These are phyloP conservation scores for Populus nigra DNA, from an alignment of 345 rosid genomes.

Conservation along the genomic window DNA sequence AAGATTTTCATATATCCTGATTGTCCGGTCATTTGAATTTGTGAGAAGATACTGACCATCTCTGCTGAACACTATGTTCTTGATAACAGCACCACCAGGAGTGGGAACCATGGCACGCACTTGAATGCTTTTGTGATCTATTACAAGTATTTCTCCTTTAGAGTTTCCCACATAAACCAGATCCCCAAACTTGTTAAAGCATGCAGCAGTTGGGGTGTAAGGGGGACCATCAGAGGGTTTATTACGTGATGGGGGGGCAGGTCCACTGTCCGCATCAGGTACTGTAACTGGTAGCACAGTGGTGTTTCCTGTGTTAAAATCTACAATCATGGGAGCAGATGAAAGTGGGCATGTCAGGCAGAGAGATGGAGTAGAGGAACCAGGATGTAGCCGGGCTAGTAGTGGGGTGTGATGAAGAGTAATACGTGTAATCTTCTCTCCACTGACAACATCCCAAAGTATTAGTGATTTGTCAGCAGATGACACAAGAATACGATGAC, in stretches of 20 bases:
- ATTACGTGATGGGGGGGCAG: slow-evolving; percentile 58
- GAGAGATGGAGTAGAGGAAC: slow-evolving; percentile 69
- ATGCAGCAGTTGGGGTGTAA: slow-evolving; percentile 84
- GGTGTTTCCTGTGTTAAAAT: slow-evolving; percentile 60
- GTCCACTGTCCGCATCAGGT: slow-evolving; percentile 56
- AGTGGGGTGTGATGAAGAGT: slow-evolving; percentile 72
- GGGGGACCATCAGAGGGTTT: slow-evolving; percentile 64
- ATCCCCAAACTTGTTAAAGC: slow-evolving; percentile 94
- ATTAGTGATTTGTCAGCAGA: slow-evolving; percentile 92
- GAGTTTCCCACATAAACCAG: slow-evolving; percentile 91
- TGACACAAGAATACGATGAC: slow-evolving; percentile 86
- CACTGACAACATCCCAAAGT: slow-evolving; percentile 84
- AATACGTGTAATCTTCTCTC: slow-evolving; percentile 62
- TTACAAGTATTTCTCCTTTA: slow-evolving; percentile 87
- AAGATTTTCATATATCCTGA: slow-evolving; percentile 91
- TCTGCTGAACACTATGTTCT: slow-evolving; percentile 85
- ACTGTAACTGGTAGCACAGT: slow-evolving; percentile 65
- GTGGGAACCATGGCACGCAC: slow-evolving; percentile 68
- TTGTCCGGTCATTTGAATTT: slow-evolving; percentile 88
- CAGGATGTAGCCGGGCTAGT: slow-evolving; percentile 84
- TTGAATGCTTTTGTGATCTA: slow-evolving; percentile 63
- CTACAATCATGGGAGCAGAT: slow-evolving; percentile 90
- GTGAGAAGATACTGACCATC: slow-evolving; percentile 87
- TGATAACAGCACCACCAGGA: slow-evolving; percentile 68
- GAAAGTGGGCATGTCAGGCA: slow-evolving; percentile 93